Evolutionary conservation across 140 eudicot species (phyloP).

Genomic region (Ambrosia hybrid): DNA sequence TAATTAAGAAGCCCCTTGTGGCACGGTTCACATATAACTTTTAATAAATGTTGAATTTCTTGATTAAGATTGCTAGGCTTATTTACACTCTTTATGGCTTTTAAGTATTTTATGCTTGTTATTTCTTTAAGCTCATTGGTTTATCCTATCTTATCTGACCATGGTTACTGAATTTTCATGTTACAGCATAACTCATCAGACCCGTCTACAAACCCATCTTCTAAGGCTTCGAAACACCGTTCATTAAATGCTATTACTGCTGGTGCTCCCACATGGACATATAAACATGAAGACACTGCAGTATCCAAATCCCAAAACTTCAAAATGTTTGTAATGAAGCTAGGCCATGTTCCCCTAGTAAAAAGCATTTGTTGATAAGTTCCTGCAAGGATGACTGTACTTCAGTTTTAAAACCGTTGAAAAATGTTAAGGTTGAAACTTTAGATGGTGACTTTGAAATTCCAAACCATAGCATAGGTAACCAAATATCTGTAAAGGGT

Average conservation of each 20-base stretch:
- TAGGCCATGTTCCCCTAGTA: constrained; percentile 18
- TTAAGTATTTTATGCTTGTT: not conserved
- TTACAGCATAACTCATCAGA: constrained; percentile 39
- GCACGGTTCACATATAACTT: not conserved
- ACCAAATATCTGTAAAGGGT: constrained; percentile 39
- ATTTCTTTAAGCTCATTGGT: constrained; percentile 13
- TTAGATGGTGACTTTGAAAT: constrained; percentile 34
- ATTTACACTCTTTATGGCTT: not conserved
- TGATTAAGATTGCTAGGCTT: not conserved
- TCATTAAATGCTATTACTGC: constrained; percentile 18
- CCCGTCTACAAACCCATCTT: constrained; percentile 4
- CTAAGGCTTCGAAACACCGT: constrained; percentile 18
- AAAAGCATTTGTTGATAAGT: constrained; percentile 14
- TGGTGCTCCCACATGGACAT: constrained; percentile 16
- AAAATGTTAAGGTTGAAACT: constrained; percentile 59
- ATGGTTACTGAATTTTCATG: constrained; percentile 18
- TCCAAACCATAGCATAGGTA: constrained; percentile 16
- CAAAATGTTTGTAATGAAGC: not conserved
- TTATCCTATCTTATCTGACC: not conserved
- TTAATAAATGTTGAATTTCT: not conserved
- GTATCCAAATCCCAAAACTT: constrained; percentile 16
- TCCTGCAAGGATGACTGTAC: constrained; percentile 15
- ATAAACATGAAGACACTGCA: constrained; percentile 18
- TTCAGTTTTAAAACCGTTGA: constrained; percentile 24
- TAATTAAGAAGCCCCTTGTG: not conserved